Evolutionary conservation across 495 filamentous ascomycete genomes (phyloP), one percentile per base, ranked within the genome.

Genomic region (Arthonia radiata): DNA sequence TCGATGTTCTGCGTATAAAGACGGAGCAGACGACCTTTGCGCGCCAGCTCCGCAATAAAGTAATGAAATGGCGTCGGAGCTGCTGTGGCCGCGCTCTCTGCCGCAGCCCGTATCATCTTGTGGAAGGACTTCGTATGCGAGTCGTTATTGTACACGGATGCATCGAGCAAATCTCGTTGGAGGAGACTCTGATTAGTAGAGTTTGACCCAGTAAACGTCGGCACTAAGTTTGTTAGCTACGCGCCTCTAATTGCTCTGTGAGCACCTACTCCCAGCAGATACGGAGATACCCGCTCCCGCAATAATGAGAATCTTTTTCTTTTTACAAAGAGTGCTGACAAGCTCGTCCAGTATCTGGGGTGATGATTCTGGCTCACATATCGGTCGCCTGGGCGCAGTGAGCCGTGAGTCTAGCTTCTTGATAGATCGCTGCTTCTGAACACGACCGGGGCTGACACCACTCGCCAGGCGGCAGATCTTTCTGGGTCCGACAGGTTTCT

Each of bases 1-100:
- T 97, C 86, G 12, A 97, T 82, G 35, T 97, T 97, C 37, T 97
- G 86, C 6, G 71, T 79, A 46, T 97, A 97, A 5, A 97, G 57
- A 13, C 86, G 77, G 37, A 91, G 55, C n/a, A 97, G 54, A 2
- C 86, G 76, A 23, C 70, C 77, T 46, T 93, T 78, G 18, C 71
- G 58, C n/a, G 82, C 76, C 8, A 97, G 53, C 3, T 74, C 80
- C 21, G 89, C 86, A 16, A 97, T 60, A 52, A 97, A 63, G 44
- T 91, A 72, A 54, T 97, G 86, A 43, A 97, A 97, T 9, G 66
- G 56, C 15, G 86, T 94, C 9, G 86, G 81, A 28, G 70, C 50
- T 18, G 81, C 79, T 24, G 64, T 59, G 33, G 64, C 59, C 8
- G 71, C 76, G 44, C 77, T 52, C 23, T 71, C 52, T 17, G 80